Conservation (phyloP, 192 early-diverging fungal species). For the Umbelopsis isabellina region DNA sequence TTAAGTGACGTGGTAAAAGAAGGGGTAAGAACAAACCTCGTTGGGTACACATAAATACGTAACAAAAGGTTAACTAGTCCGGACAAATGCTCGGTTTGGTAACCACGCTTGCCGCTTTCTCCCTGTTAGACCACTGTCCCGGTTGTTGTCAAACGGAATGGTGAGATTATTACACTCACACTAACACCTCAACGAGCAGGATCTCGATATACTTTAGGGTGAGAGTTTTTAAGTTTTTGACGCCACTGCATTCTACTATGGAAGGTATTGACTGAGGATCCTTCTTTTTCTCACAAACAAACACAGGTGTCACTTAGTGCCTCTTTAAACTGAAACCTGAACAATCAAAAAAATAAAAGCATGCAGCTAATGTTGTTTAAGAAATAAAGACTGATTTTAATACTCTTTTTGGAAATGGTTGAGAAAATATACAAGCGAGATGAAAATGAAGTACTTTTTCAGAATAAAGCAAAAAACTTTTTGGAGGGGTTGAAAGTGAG, state of each 20-base stretch:
- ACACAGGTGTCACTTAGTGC: background rate
- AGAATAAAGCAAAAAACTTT: background rate
- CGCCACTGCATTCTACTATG: background rate
- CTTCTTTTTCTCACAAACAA: background rate
- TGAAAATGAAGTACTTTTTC: background rate
- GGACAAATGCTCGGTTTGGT: too few species aligned
- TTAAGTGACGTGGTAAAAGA: slow-evolving; percentile 42
- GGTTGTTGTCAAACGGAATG: slow-evolving; percentile 11
- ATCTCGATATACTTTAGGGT: slow-evolving; percentile 4
- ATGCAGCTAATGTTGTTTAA: background rate
- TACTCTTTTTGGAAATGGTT: background rate
- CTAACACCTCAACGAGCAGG: background rate
- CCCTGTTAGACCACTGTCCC: background rate
- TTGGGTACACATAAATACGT: too few species aligned
- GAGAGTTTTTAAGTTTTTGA: background rate
- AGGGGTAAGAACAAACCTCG: background rate
- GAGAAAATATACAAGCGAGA: slow-evolving; percentile 20
- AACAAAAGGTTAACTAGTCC: too few species aligned
- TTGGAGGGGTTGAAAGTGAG: background rate
- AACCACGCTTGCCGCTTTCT: too few species aligned
- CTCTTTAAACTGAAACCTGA: background rate
- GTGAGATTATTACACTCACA: background rate
- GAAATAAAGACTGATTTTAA: slow-evolving; percentile 9
- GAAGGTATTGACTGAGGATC: too few species aligned
- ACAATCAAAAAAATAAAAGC: background rate